Evolutionary conservation across 1,139 yeast species (phyloP), one percentile per base, ranked within the genome.

Genomic region (Diutina neorugosa): DNA sequence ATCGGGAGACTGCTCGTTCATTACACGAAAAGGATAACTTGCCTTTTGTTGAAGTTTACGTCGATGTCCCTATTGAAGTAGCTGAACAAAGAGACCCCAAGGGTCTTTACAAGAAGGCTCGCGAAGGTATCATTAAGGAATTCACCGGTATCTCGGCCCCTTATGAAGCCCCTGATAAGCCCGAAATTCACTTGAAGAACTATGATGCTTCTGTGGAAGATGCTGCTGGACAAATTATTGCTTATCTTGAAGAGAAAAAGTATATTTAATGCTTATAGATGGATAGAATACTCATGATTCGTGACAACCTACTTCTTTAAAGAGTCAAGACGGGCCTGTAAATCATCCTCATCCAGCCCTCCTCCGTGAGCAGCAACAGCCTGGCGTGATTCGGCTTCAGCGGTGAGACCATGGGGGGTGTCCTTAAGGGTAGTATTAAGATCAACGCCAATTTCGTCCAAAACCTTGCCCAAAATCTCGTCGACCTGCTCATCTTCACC

Each of bases 81-180:
- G 98, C 97, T 53, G 98, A 91, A 73, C 79, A 87, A 69, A 86
- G 98, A 70, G 98, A 91, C 69, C 98, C 98, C 58, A 91, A 91
- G 75, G 98, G 98, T 9, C 76, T 91, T 60, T 91, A 91, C 74
- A 89, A 90, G 71, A 91, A 91, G 77, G 98, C 98, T 21, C 82
- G 97, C 66, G 95, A 90, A 63, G 98, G 98, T 37, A 74, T 86
- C 58, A 91, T 91, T 67, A 88, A 88, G 70, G 96, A 91, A 65
- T 91, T 91, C 71, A 91, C 98, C 21, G 98, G 98, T 54, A 84
- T 91, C 57, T 84, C 91, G 60, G 97, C 96, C 16, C 98, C 98
- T 44, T 91, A 91, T 67, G 98, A 91, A 73, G 94, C 87, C 1
- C 98, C 98, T 52, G 84, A 78, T 58, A 65, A 70, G 41, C 87